Conservation (phyloP, 345 rosid genomes). For the Angophora floribunda region DNA sequence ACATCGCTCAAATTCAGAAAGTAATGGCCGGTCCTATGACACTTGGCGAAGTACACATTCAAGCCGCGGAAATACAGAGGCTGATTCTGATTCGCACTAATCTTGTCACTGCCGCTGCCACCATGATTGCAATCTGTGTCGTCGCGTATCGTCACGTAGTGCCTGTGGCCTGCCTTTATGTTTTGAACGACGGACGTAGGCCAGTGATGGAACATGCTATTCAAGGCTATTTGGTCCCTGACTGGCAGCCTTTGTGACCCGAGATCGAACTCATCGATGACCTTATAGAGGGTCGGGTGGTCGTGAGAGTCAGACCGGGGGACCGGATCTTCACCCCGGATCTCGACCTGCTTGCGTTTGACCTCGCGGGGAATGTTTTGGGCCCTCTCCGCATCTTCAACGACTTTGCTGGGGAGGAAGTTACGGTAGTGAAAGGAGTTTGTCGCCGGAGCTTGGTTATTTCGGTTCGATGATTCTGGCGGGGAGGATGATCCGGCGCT, state of each 20-base stretch:
- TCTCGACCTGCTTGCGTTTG: neutral
- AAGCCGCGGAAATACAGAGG: neutral
- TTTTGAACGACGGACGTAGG: neutral
- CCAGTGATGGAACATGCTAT: neutral
- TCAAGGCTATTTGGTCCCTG: neutral
- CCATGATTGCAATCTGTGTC: neutral
- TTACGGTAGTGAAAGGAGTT: neutral
- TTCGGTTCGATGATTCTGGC: neutral
- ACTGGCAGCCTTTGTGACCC: neutral
- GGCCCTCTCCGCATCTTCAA: neutral
- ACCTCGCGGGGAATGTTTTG: neutral
- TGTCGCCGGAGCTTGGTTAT: neutral
- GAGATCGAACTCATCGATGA: neutral
- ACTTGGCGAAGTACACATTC: neutral
- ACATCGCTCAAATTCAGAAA: neutral
- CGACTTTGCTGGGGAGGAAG: neutral
- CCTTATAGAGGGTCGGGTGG: neutral
- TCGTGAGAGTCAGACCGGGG: neutral
- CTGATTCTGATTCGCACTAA: neutral
- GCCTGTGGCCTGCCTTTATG: neutral
- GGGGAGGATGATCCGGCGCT: neutral
- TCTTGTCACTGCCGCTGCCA: neutral
- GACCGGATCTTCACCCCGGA: neutral
- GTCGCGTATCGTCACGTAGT: neutral
- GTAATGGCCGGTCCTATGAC: neutral